These are phyloP conservation scores for Malassezia restricta DNA, from an alignment of 1,284 basidiomycete genomes.

Conservation along the genomic window DNA sequence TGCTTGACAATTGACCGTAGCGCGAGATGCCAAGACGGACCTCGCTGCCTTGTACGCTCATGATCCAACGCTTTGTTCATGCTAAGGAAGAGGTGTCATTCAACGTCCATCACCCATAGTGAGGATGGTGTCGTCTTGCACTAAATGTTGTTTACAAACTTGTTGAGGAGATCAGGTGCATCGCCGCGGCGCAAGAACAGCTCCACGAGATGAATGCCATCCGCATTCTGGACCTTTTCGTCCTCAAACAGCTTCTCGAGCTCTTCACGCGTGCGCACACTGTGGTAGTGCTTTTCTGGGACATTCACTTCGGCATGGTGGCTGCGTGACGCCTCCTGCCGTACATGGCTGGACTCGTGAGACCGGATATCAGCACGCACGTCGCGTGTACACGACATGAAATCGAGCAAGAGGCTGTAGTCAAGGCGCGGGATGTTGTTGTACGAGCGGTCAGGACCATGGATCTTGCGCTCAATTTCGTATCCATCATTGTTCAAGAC, in stretches of 20 bases:
- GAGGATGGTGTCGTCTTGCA: too few species aligned
- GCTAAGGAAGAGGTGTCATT: too few species aligned
- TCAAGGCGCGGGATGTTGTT: slow-evolving; percentile 31
- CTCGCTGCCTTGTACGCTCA: too few species aligned
- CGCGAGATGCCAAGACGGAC: too few species aligned
- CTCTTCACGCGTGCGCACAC: slow-evolving; percentile 56
- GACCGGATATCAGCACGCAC: slow-evolving; percentile 20
- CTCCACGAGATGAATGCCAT: slow-evolving; percentile 3
- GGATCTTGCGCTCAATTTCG: slow-evolving; percentile 64
- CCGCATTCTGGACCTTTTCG: neutral
- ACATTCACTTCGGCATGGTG: slow-evolving; percentile 49
- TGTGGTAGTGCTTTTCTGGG: slow-evolving; percentile 55
- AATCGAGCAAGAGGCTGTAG: slow-evolving; percentile 21
- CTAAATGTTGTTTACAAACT: neutral
- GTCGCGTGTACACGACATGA: slow-evolving; percentile 42
- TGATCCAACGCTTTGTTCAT: too few species aligned
- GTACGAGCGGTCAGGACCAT: slow-evolving; percentile 53
- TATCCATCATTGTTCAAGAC: slow-evolving; percentile 73
- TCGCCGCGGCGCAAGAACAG: slow-evolving; percentile 3
- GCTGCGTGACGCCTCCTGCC: slow-evolving; percentile 6
- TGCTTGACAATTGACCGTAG: too few species aligned
- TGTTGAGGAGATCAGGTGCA: neutral
- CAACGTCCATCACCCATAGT: too few species aligned
- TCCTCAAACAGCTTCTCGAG: slow-evolving; percentile 57
- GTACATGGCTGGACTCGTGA: neutral